Evolutionary conservation across 768 basidiomycete species (phyloP), one percentile per base, ranked within the genome.

Genomic region (Collybiopsis confluens): DNA sequence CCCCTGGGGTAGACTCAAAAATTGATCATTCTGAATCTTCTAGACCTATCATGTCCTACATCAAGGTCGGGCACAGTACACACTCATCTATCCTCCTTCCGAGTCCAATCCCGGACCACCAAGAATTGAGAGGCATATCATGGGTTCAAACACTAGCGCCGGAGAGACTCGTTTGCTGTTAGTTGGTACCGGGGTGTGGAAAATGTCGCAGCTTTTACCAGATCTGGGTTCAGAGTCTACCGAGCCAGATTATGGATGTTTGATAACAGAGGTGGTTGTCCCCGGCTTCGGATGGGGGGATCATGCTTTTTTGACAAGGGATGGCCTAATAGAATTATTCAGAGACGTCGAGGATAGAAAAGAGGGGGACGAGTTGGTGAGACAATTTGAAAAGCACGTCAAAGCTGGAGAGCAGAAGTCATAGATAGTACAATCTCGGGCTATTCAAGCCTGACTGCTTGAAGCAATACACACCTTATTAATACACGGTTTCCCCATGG

Each of bases 201-300:
- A 84, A 57, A 86, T 74, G 62, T 76, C 72, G 20, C 71, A 73
- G 42, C 76, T 83, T 0, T 78, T 82, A 10, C 75, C 66, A 18
- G n/a, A n/a, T n/a, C n/a, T n/a, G n/a, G n/a, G n/a, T n/a, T n/a
- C n/a, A n/a, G 71, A 65, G 30, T 72, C 71, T 57, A 55, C 75
- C 20, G 61, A 63, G 8, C 59, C 58, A n/a, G 70, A 68, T 3
- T 60, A 58, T 38, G 67, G 71, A 2, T 81, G 80, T 57, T 64
- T 85, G 52, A 81, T 85, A 57, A 78, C 75, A 16, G 81, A 83
- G 65, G 75, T 83, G 4, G 80, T 83, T n/a, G 74, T 81, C 10
- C 81, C 81, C 1, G 80, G 78, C 2, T 80, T 81, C 58, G 61
- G 71, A 35, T 80, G 76, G 76, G 73, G 76, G 48, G 80, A 80